Evolutionary conservation across 495 filamentous ascomycete species (phyloP), one percentile per base, ranked within the genome.

Genomic region (Aspergillus funiculosus): DNA sequence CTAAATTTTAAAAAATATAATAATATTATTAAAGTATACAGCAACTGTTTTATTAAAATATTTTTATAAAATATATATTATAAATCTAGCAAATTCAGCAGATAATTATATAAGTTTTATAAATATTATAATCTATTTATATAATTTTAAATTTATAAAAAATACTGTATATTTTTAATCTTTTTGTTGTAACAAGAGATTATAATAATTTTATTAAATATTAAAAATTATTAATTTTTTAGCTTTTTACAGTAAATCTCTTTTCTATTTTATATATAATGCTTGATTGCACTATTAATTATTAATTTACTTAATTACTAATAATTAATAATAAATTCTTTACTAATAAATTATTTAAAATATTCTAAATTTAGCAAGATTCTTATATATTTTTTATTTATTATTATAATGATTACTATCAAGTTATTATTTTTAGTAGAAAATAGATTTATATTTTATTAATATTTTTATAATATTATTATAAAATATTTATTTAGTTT

Each of bases 31-130:
- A 28, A 46, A 38, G 28, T 46, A 37, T 38, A 28, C 11, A 45
- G 21, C 27, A 13, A 6, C 26, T 26, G 1, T 26, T 45, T 22
- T 26, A 6, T 45, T 1, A 45, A 31, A 40, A 35, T 45, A 37
- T 41, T 37, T 30, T 42, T 43, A 29, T 28, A 36, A 29, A 13
- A 26, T 43, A 6, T 6, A 43, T 47, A 11, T n/a, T 37, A 37
- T 38, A 40, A 43, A 6, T n/a, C n/a, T n/a, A n/a, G n/a, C n/a
- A n/a, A n/a, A n/a, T n/a, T n/a, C n/a, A n/a, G n/a, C n/a, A n/a
- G n/a, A n/a, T n/a, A n/a, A n/a, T n/a, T 48, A 35, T 51, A 13
- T 35, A 34, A n/a, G n/a, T n/a, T n/a, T 44, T 28, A 1, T 28
- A 3, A 9, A 28, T 7, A 7, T 28, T 28, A 9, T 9, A 9